phyloP scores from a whole-genome alignment of 768 basidiomycete species.

The Calocybe indica region DNA sequence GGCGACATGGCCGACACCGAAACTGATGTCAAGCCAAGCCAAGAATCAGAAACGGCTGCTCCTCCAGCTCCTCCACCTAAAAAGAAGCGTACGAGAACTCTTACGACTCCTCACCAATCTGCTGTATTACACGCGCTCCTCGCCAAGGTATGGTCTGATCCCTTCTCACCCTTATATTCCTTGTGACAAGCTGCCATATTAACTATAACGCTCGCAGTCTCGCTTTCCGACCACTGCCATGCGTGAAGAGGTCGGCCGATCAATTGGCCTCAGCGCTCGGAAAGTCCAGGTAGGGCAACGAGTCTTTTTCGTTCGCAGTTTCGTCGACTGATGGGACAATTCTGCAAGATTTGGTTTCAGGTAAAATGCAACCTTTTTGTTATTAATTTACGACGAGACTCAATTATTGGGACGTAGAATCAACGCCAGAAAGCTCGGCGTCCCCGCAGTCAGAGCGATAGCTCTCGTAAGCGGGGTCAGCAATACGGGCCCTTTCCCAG shows the following conservation, averaged over 20 bases:
- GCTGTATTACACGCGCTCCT: slow-evolving; percentile 82
- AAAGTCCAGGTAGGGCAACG: slow-evolving; percentile 73
- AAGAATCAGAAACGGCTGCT: slow-evolving; percentile 31
- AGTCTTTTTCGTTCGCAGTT: slow-evolving; percentile 4
- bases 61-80: slow-evolving; percentile 46
- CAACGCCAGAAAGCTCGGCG: slow-evolving; percentile 84
- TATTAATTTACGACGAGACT: slow-evolving; percentile 6
- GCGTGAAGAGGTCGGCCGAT: slow-evolving; percentile 82
- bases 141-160: slow-evolving; percentile 55
- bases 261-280: slow-evolving; percentile 84
- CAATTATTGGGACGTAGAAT: slow-evolving; percentile 38
- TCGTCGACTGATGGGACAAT: slow-evolving; percentile 9
- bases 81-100: slow-evolving; percentile 77
- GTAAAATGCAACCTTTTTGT: slow-evolving; percentile 30
- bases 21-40: slow-evolving; percentile 38
- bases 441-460: slow-evolving; percentile 56
- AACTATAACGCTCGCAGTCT: slow-evolving; percentile 41
- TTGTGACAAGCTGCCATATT: no score
- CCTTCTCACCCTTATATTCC: slow-evolving; percentile 5
- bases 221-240: slow-evolving; percentile 85
- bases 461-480: slow-evolving; percentile 45
- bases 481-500: slow-evolving; percentile 61
- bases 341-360: slow-evolving; percentile 92
- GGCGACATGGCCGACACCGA: slow-evolving; percentile 57
- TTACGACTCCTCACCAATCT: slow-evolving; percentile 86